phyloP scores from a whole-genome alignment of 2,329 filamentous ascomycete species.

The Penicillium sp. region DNA sequence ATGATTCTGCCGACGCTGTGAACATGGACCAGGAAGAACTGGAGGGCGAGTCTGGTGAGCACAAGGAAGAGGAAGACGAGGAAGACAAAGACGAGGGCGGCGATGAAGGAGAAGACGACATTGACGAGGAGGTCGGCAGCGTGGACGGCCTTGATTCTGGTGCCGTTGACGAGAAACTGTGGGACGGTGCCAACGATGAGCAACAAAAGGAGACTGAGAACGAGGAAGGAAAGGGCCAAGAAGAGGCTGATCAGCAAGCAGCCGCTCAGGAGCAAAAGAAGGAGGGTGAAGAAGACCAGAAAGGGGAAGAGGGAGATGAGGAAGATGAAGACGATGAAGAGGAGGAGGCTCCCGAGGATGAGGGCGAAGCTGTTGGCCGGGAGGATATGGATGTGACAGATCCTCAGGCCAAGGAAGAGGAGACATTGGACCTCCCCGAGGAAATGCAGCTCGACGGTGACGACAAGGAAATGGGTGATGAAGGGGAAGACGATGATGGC shows the following conservation, averaged over 20 bases:
- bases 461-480: slow-evolving; percentile 53
- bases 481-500: slow-evolving; percentile 41
- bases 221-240: slow-evolving; percentile 55
- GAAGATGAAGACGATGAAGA: slow-evolving; percentile 54
- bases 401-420: slow-evolving; percentile 74
- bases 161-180: slow-evolving; percentile 97
- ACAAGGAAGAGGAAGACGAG: slow-evolving; percentile 41
- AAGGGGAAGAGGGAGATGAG: slow-evolving; percentile 50
- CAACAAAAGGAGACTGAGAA: slow-evolving; percentile 69
- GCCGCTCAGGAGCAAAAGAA: slow-evolving; percentile 53
- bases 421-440: slow-evolving; percentile 77
- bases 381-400: slow-evolving; percentile 63
- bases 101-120: slow-evolving; percentile 61
- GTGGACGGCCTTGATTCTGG: slow-evolving; percentile 86
- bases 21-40: slow-evolving; percentile 76
- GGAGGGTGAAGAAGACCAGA: slow-evolving; percentile 42
- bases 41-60: slow-evolving; percentile 73
- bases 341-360: slow-evolving; percentile 50
- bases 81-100: slow-evolving; percentile 58
- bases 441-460: slow-evolving; percentile 78
- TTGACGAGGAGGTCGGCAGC: slow-evolving; percentile 85
- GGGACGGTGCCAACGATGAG: slow-evolving; percentile 75
- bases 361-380: slow-evolving; percentile 59
- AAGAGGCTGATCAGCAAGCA: slow-evolving; percentile 56
- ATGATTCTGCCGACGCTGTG: slow-evolving; percentile 46